Base-by-base conservation (phyloP, 345 rosid species). In the Linum trigynum region DNA sequence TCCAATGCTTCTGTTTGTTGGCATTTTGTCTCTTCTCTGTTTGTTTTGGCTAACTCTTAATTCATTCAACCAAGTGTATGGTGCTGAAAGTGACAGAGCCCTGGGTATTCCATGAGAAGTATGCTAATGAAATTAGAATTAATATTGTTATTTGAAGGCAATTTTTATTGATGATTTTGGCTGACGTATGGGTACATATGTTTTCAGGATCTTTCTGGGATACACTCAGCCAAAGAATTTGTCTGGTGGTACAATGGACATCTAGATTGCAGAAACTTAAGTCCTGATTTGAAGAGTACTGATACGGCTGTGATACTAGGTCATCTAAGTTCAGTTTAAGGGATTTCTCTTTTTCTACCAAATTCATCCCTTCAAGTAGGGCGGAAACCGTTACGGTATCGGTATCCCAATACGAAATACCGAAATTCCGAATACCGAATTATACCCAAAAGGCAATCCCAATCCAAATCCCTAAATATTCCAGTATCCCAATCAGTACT, bases 191-290 rank as follows among this genome's bases (percentile, higher is more conserved):
- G 53, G 53, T 10, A 5, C 2, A 48, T 23, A 23, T 77, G 61
- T 78, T 42, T 23, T 38, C 62, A 94, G 97, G 77, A 72, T 71
- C 75, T 88, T 75, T 64, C 39, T 39, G 97, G 97, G 55, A 66
- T 94, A 75, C 78, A 80, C 79, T 88, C 97, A 0, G 96, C 99
- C 39, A 85, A 95, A 76, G 96, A 94, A 82, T 88, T 94, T 73
- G 97, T 94, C 43, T 90, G 96, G 96, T 90, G 97, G 97, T 94
- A 94, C 74, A 90, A 86, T 74, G 97, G 95, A 59, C 99, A 94
- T 69, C 99, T 92, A 0, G 88, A 90, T 69, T 78, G 83, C 77
- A 82, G 74, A 65, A 58, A 80, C 75, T 71, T 86, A 62, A 73
- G 80, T 76, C 95, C 85, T 71, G 88, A 85, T 80, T 79, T 94